Conservation (phyloP, 78 protist species). For the Protostelium mycophagum region DNA sequence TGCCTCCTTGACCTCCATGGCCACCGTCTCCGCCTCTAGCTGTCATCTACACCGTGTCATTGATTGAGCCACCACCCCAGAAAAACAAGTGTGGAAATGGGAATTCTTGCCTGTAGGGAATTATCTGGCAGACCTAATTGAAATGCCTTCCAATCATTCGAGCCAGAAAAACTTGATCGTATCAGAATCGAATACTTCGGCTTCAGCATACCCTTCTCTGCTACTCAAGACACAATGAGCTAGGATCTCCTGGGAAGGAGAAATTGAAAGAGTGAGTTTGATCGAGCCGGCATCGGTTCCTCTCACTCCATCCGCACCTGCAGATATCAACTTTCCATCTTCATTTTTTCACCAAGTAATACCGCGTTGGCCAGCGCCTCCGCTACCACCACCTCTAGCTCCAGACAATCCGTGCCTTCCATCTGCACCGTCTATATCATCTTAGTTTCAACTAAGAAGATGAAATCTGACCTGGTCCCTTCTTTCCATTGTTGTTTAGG, state of each 20-base stretch:
- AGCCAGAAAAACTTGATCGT: background rate
- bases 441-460: too few species aligned
- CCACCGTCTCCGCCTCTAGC: constrained; percentile 51
- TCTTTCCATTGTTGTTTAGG: too few species aligned
- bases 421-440: too few species aligned
- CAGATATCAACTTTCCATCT: too few species aligned
- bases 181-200: background rate
- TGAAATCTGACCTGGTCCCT: too few species aligned
- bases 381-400: too few species aligned
- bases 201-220: background rate
- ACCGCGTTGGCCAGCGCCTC: too few species aligned
- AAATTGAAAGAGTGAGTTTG: background rate
- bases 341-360: too few species aligned
- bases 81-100: background rate
- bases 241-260: background rate
- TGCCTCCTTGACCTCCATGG: constrained; percentile 37
- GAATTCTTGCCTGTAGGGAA: background rate
- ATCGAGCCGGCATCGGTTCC: constrained; percentile 38
- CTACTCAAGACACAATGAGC: background rate
- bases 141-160: background rate
- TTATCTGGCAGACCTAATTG: background rate
- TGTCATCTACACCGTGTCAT: constrained; percentile 6
- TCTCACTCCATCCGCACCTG: constrained; percentile 15
- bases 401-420: too few species aligned
- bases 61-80: constrained; percentile 6